phyloP scores from a whole-genome alignment of 495 filamentous ascomycete species.

The Rhypophila decipiens region DNA sequence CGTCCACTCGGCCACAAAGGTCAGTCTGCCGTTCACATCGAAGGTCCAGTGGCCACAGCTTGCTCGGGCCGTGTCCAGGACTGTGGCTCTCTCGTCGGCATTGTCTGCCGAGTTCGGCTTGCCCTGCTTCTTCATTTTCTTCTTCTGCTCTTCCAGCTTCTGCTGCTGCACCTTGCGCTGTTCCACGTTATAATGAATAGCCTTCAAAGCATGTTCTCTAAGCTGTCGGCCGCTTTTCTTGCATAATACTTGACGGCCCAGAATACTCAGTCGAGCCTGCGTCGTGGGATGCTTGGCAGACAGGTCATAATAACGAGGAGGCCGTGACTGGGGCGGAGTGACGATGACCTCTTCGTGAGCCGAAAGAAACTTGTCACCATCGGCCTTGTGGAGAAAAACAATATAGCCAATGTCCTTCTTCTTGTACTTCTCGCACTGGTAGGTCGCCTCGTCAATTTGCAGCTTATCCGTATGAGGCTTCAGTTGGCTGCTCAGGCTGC shows the following conservation, averaged over 20 bases:
- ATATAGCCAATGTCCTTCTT: constrained; percentile 21
- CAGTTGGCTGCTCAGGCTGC: constrained; percentile 26
- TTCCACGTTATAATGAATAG: constrained; percentile 33
- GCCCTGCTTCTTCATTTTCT: constrained; percentile 5
- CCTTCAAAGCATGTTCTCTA: constrained; percentile 29
- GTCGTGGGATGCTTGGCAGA: neutral
- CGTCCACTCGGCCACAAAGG: constrained; percentile 41
- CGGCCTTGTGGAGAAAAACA: constrained; percentile 27
- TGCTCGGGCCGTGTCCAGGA: constrained; percentile 20
- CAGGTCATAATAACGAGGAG: neutral
- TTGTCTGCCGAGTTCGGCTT: constrained; percentile 5
- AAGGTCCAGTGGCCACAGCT: constrained; percentile 50
- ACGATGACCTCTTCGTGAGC: constrained; percentile 8
- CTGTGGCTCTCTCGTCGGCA: constrained; percentile 18
- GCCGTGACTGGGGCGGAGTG: neutral
- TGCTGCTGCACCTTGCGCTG: too few species aligned
- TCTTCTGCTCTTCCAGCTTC: neutral
- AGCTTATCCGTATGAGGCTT: constrained; percentile 25
- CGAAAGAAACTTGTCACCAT: constrained; percentile 34
- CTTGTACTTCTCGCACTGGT: constrained; percentile 26
- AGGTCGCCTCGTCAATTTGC: constrained; percentile 23
- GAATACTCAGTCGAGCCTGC: constrained; percentile 30
- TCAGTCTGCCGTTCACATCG: constrained; percentile 23
- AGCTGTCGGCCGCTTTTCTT: constrained; percentile 33
- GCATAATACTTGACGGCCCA: constrained; percentile 34